These are phyloP conservation scores for Ogataea ganodermae DNA, from an alignment of 805 yeast species.

Conservation along the genomic window DNA sequence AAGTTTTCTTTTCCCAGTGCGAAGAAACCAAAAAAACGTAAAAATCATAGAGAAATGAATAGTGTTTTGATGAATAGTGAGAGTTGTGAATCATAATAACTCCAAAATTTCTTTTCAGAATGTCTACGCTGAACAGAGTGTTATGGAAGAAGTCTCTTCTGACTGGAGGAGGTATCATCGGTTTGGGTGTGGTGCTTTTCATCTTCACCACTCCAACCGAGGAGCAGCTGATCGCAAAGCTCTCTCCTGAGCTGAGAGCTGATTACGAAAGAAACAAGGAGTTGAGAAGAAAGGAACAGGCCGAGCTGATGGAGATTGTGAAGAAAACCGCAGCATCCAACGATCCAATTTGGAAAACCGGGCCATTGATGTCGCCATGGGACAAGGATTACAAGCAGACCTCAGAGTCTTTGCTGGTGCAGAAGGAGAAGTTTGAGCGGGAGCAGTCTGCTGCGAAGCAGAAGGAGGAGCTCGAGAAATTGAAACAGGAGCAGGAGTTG, in stretches of 20 bases:
- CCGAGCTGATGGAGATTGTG: slow-evolving; percentile 67
- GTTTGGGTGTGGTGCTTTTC: slow-evolving; percentile 68
- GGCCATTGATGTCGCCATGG: slow-evolving; percentile 68
- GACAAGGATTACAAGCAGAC: slow-evolving; percentile 43
- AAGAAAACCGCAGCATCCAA: slow-evolving; percentile 62
- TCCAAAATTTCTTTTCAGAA: no score
- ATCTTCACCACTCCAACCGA: slow-evolving; percentile 84
- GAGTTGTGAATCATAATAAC: no score
- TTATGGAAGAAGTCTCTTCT: slow-evolving; percentile 33
- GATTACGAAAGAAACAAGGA: slow-evolving; percentile 68
- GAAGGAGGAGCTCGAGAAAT: slow-evolving; percentile 40
- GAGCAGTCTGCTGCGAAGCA: slow-evolving; percentile 45
- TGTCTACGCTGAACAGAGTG: slow-evolving; percentile 16
- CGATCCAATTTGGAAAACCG: slow-evolving; percentile 85
- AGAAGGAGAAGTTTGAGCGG: slow-evolving; percentile 48
- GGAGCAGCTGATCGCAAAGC: slow-evolving; percentile 67
- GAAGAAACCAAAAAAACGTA: no score
- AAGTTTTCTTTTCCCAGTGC: no score
- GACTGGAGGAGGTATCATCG: slow-evolving; percentile 67
- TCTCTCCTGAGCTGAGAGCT: slow-evolving; percentile 82
- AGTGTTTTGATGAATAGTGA: no score
- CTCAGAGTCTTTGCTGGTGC: slow-evolving; percentile 39
- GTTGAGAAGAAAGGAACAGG: slow-evolving; percentile 67
- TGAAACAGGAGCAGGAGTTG: slow-evolving; percentile 41
- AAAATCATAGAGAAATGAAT: no score